Evolutionary conservation across 1,139 yeast species (phyloP).

Genomic region (Hemisphaericaspora subhashii): DNA sequence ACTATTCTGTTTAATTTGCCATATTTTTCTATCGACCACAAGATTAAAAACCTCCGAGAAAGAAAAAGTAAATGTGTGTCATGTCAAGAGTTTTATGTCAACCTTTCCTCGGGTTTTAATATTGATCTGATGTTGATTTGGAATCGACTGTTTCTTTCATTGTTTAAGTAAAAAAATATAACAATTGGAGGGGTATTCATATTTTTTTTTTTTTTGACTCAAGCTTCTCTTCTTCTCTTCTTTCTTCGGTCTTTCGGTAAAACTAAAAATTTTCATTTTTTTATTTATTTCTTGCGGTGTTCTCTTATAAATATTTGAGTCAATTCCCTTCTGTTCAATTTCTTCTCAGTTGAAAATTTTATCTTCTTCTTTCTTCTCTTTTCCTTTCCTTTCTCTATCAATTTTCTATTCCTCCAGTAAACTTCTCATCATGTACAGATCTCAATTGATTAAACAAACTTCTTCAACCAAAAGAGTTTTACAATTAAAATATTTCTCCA

Average conservation of each 20-base stretch:
- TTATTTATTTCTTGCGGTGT: background rate
- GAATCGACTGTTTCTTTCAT: background rate
- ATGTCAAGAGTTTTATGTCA: too few species aligned
- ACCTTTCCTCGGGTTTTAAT: background rate
- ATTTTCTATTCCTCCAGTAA: background rate
- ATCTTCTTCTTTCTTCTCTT: conserved; percentile 1
- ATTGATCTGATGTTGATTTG: background rate
- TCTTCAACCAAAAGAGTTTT: conserved; percentile 6
- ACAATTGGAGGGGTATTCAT: conserved; percentile 1
- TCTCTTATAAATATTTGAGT: background rate
- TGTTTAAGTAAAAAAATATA: background rate
- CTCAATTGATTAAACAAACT: conserved; percentile 15
- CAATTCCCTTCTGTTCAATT: background rate
- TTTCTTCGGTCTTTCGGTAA: background rate
- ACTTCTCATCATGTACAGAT: conserved; percentile 13
- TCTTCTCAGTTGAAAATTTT: background rate
- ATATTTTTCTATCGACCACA: too few species aligned
- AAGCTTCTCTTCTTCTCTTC: conserved; percentile 1
- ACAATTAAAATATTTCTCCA: conserved; percentile 12
- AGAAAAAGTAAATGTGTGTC: too few species aligned
- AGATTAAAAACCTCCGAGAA: too few species aligned
- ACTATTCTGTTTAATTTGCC: too few species aligned
- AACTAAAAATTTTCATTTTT: background rate
- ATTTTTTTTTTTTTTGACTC: conserved; percentile 1
- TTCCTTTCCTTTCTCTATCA: conserved; percentile 1